Base-by-base conservation (phyloP, 164 flowering plant species). In the Liquidambar formosana region DNA sequence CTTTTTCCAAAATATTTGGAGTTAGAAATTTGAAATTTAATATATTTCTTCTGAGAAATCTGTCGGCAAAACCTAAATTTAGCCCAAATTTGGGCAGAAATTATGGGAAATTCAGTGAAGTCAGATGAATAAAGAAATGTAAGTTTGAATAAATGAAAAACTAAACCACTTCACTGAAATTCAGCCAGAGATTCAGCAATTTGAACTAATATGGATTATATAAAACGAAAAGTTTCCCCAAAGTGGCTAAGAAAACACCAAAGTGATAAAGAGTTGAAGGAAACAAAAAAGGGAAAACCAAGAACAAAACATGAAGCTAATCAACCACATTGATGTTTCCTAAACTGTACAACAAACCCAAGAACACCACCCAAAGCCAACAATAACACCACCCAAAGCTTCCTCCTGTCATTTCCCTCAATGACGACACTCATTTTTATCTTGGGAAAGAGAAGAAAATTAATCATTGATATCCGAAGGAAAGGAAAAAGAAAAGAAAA, bases 311-410 rank as follows among this genome's bases (percentile, higher is more conserved):
- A 53, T 73, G 43, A 68, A 62, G 66, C 57, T 71, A 68, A 61
- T 63, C 22, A 57, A 75, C 57, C 60, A 73, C 60, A 67, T 67
- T 57, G 46, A 51, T 72, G 76, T 72, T 77, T 61, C 73, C 60
- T 43, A 57, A 75, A 75, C 83, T 84, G 84, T 82, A 82, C 88
- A 84, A 76, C 41, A 63, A 69, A 63, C 71, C 70, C 70, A 72
- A 45, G 65, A 51, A 49, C 69, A 12, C 62, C 71, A 59, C 53
- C 64, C 41, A 62, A 12, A 61, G 25, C 66, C 65, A 68, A 56
- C 63, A 66, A 65, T 64, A 26, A 53, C 57, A 53, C 38, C 67
- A 53, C 58, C 5, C 68, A 57, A 47, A 57, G 58, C 44, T 57
- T 41, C 71, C 60, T 38, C 68, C 48, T 25, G 60, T 47, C 46